phyloP scores from a whole-genome alignment of 2,329 filamentous ascomycete species.

The Penicillium brasilianum region DNA sequence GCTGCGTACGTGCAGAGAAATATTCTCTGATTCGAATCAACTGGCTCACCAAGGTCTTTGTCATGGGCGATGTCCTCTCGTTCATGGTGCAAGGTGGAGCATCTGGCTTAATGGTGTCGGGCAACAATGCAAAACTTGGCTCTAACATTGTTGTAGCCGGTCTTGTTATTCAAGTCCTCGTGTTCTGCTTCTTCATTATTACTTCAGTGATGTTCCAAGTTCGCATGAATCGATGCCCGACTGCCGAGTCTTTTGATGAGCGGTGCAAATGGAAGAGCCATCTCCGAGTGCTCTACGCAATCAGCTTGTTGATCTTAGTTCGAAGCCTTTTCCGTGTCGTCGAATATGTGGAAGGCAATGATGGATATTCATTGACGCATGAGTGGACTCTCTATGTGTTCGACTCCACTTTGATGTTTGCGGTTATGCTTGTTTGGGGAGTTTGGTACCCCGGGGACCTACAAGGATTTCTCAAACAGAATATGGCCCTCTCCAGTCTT shows the following conservation, averaged over 20 bases:
- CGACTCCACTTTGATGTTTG: constrained; percentile 5
- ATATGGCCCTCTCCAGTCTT: background rate
- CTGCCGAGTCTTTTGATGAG: background rate
- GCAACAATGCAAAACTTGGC: background rate
- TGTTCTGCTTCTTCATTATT: constrained; percentile 8
- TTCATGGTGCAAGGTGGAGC: constrained; percentile 19
- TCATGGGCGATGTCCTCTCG: constrained; percentile 15
- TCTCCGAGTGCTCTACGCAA: background rate
- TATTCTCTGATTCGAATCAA: constrained; percentile 15
- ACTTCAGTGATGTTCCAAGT: background rate
- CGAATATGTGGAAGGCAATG: constrained; percentile 4
- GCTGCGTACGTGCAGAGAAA: constrained; percentile 8
- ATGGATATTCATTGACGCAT: constrained; percentile 10
- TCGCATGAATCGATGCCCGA: constrained; percentile 1
- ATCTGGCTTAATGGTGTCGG: constrained; percentile 12
- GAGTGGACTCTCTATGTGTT: constrained; percentile 14
- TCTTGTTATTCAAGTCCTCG: constrained; percentile 2
- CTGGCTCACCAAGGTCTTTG: constrained; percentile 19
- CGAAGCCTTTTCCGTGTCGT: constrained; percentile 11
- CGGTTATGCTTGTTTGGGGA: constrained; percentile 5
- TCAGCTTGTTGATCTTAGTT: background rate
- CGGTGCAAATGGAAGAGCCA: constrained; percentile 7
- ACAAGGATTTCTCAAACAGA: background rate
- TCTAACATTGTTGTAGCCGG: constrained; percentile 8
- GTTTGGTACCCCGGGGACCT: background rate